Evolutionary conservation across 179 eudicot genomes (phyloP).

Genomic region (Silene coronaria): DNA sequence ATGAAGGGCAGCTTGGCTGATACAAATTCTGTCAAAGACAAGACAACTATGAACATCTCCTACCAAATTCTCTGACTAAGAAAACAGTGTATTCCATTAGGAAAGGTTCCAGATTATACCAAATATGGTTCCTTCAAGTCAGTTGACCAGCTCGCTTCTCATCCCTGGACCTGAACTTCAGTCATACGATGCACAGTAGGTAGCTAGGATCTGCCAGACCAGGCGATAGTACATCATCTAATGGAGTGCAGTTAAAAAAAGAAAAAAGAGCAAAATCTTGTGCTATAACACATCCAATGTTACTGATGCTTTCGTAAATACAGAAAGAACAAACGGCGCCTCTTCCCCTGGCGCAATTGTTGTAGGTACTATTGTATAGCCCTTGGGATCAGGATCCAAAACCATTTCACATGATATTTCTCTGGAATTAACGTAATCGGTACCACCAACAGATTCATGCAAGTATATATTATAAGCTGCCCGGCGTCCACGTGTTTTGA

Average conservation of each 20-base stretch:
- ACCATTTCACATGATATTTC: constrained; percentile 99
- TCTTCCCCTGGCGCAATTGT: constrained; percentile 97
- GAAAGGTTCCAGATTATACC: constrained; percentile 17
- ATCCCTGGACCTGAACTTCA: constrained; percentile 21
- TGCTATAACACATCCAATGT: constrained; percentile 68
- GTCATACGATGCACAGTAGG: constrained; percentile 3
- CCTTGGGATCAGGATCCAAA: constrained; percentile 91
- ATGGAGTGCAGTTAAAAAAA: neutral
- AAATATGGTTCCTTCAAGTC: constrained; percentile 12
- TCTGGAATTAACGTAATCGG: constrained; percentile 95
- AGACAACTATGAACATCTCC: neutral
- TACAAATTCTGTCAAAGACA: constrained; percentile 14
- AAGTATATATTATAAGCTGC: constrained; percentile 87
- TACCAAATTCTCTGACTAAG: neutral
- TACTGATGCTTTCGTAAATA: constrained; percentile 85
- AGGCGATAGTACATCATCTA: constrained; percentile 12
- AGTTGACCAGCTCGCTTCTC: constrained; percentile 20
- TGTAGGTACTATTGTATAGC: constrained; percentile 96
- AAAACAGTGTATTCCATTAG: neutral
- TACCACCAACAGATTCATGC: constrained; percentile 98
- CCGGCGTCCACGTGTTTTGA: constrained; percentile 91
- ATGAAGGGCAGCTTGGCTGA: constrained; percentile 11
- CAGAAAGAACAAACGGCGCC: constrained; percentile 96
- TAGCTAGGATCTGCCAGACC: constrained; percentile 13
- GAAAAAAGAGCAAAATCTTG: constrained; percentile 3